A percentile compares a stretch with the other conserved stretches of the same genome.
Conservation (phyloP, 352 stramenopile genomes). For the Pythium pyrilobum region DNA sequence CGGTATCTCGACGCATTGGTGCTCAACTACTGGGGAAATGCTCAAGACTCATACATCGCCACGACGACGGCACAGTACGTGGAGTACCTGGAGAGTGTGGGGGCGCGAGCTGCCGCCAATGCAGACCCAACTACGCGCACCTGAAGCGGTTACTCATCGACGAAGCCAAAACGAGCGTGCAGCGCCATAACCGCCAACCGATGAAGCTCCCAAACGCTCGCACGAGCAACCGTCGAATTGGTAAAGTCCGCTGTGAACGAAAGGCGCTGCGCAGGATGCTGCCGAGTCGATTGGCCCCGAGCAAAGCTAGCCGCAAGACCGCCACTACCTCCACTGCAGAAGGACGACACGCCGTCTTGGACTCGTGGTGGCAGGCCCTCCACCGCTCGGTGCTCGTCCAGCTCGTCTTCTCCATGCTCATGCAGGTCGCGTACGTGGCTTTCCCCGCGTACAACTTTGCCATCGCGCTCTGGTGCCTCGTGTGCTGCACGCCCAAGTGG, state of each 20-base stretch:
- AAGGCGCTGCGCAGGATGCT: no score
- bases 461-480: constrained; percentile 62
- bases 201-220: no score
- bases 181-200: no score
- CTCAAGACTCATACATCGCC: constrained; percentile 22
- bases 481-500: constrained; percentile 49
- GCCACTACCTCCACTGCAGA: not conserved
- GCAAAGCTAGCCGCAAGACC: not conserved
- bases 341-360: constrained; percentile 1
- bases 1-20: constrained; percentile 56
- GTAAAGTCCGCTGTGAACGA: no score
- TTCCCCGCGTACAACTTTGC: constrained; percentile 80
- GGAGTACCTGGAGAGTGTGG: constrained; percentile 34
- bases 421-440: constrained; percentile 80
- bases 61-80: constrained; percentile 39
- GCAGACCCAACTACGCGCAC: not conserved
- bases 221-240: no score
- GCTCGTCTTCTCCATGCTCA: constrained; percentile 51
- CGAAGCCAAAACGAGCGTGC: no score
- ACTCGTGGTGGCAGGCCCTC: constrained; percentile 39
- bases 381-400: constrained; percentile 38
- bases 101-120: not conserved
- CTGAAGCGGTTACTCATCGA: not conserved
- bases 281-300: no score
- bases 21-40: constrained; percentile 45